These are phyloP conservation scores for Tephrocybe sp. DNA, from an alignment of 768 basidiomycete genomes.

Conservation along the genomic window DNA sequence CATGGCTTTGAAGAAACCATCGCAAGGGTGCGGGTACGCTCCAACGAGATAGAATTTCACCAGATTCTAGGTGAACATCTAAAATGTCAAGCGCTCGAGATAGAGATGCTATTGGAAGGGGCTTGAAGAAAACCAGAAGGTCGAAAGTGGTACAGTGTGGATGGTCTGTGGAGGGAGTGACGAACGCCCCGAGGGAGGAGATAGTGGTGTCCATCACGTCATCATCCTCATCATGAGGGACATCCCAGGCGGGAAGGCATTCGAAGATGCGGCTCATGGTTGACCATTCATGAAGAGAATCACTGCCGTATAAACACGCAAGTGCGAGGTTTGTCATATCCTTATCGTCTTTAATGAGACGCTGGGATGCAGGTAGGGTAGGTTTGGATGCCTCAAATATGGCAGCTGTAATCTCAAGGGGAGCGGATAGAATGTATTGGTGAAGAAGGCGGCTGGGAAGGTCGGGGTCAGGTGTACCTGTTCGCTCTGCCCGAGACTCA, in stretches of 20 bases:
- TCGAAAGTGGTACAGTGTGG: slow-evolving; percentile 61
- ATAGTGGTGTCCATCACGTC: slow-evolving; percentile 84
- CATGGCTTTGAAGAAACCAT: slow-evolving; percentile 86
- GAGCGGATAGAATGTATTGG: slow-evolving; percentile 67
- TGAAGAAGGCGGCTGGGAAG: slow-evolving; percentile 66
- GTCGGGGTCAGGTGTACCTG: slow-evolving; percentile 63
- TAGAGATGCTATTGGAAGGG: slow-evolving; percentile 68
- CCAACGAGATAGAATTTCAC: slow-evolving; percentile 90
- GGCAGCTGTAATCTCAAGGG: slow-evolving; percentile 65
- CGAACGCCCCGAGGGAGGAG: slow-evolving; percentile 73
- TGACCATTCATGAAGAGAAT: slow-evolving; percentile 68
- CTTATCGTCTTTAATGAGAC: slow-evolving; percentile 78
- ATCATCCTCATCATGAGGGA: slow-evolving; percentile 52
- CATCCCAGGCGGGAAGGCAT: slow-evolving; percentile 90
- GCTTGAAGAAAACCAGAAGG: slow-evolving; percentile 78
- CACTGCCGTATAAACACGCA: slow-evolving; percentile 83
- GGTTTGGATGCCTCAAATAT: slow-evolving; percentile 93
- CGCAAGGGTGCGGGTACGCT: slow-evolving; percentile 74
- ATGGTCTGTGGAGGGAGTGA: slow-evolving; percentile 67
- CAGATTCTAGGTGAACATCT: slow-evolving; percentile 91
- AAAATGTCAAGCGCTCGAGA: slow-evolving; percentile 86
- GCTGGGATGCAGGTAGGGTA: slow-evolving; percentile 64
- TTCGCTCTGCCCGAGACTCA: slow-evolving; percentile 82
- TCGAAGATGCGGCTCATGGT: slow-evolving; percentile 93
- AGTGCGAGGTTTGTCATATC: slow-evolving; percentile 85